Percentiles rank a stretch among this genome's conserved stretches.
These are phyloP conservation scores for Fonsecaea pedrosoi DNA, from an alignment of 2,329 filamentous ascomycete genomes.

Conservation along the genomic window DNA sequence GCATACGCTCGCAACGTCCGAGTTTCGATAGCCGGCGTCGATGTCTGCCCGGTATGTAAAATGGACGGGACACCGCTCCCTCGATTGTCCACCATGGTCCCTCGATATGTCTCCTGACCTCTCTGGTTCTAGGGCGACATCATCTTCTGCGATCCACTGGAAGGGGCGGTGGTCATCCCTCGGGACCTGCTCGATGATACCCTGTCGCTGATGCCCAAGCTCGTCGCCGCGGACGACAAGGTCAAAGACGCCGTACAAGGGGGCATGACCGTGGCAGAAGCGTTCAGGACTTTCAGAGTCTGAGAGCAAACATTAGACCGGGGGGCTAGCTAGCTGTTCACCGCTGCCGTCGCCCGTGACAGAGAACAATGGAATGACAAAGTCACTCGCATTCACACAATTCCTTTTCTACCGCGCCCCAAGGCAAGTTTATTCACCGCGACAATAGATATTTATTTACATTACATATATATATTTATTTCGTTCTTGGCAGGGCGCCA, in stretches of 20 bases:
- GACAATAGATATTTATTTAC: background rate
- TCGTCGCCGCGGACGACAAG: slow-evolving; percentile 62
- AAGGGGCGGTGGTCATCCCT: slow-evolving; percentile 74
- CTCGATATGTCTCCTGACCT: slow-evolving; percentile 3
- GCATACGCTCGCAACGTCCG: slow-evolving; percentile 50
- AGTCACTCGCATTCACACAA: background rate
- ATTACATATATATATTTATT: background rate
- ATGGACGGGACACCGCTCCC: background rate
- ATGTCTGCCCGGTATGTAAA: slow-evolving; percentile 49
- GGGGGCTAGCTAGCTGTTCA: background rate
- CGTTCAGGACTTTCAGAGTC: slow-evolving; percentile 60
- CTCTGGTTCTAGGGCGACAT: slow-evolving; percentile 63
- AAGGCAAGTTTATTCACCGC: background rate
- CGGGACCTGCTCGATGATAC: slow-evolving; percentile 65
- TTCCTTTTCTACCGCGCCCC: background rate
- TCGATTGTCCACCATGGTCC: background rate
- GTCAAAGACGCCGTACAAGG: slow-evolving; percentile 69
- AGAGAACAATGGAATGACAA: background rate
- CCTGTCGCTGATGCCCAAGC: slow-evolving; percentile 64
- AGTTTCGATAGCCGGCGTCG: slow-evolving; percentile 50
- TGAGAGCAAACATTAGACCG: slow-evolving; percentile 11
- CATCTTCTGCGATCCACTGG: slow-evolving; percentile 71
- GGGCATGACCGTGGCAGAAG: slow-evolving; percentile 69
- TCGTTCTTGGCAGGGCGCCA: background rate
- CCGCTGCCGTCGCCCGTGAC: background rate